Conservation (phyloP, 176 grass and related monocot genomes). For the Eremochloa ophiuroides region DNA sequence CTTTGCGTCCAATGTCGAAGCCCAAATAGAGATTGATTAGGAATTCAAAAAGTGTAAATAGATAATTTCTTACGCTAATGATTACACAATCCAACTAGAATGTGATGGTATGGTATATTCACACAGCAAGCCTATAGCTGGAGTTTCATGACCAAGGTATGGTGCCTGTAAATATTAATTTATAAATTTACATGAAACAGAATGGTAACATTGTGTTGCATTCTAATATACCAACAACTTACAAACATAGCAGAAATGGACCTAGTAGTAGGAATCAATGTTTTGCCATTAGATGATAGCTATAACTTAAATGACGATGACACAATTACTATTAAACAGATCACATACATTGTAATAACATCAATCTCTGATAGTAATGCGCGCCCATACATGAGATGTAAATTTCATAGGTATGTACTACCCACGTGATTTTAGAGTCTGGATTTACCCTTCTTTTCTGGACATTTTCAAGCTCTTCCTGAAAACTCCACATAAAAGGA, state of each 20-base stretch:
- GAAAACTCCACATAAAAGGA: not conserved
- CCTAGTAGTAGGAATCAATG: not conserved
- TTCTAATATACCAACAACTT: not conserved
- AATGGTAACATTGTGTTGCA: not conserved
- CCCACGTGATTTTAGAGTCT: constrained; percentile 46
- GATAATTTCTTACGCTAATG: not conserved
- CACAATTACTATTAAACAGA: not conserved
- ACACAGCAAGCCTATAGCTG: not conserved
- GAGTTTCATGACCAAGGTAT: not conserved
- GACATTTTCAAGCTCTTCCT: constrained; percentile 48
- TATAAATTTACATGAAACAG: too few relatives aligned
- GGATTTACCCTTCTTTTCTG: constrained; percentile 22
- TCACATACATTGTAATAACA: not conserved
- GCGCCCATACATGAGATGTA: constrained; percentile 51
- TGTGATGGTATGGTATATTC: not conserved
- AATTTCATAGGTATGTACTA: constrained; percentile 64
- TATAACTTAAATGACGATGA: not conserved
- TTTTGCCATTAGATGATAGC: too few relatives aligned
- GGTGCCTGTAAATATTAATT: too few relatives aligned
- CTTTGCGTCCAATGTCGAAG: too few relatives aligned
- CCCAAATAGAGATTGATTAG: too few relatives aligned
- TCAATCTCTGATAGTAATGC: not conserved
- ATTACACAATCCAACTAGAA: not conserved
- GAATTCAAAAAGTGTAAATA: too few relatives aligned
- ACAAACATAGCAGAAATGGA: not conserved